Percentiles rank a stretch among this genome's conserved stretches.
phyloP scores from a whole-genome alignment of 1,284 basidiomycete genomes.

The Tetrapyrgos nigripes region DNA sequence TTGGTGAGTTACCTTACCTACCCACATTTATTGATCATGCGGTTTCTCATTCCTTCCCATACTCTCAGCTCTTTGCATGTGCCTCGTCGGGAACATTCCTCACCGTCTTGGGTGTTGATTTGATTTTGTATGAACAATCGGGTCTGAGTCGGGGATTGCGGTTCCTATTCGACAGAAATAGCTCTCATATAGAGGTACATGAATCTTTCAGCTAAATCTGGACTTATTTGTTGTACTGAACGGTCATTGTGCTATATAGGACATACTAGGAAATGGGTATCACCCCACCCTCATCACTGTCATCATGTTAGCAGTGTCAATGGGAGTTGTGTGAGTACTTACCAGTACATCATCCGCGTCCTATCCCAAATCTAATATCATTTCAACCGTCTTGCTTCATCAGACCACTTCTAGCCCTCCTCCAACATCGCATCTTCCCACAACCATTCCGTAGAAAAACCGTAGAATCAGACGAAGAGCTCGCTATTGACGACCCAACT shows the following conservation, averaged over 20 bases:
- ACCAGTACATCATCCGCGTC: neutral
- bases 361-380: neutral
- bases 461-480: constrained; percentile 22
- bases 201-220: neutral
- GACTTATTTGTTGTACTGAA: neutral
- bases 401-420: constrained; percentile 45
- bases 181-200: constrained; percentile 56
- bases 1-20: constrained; percentile 50
- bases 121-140: constrained; percentile 59
- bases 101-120: constrained; percentile 57
- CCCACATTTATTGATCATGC: neutral
- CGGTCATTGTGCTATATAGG: constrained; percentile 36
- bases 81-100: constrained; percentile 68
- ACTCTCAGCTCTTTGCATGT: constrained; percentile 51
- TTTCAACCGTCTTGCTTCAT: neutral
- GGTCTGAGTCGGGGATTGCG: constrained; percentile 70
- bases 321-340: constrained; percentile 48
- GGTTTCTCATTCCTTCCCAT: constrained; percentile 11
- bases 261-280: constrained; percentile 52
- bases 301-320: constrained; percentile 52
- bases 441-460: constrained; percentile 38
- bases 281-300: constrained; percentile 50
- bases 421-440: constrained; percentile 48
- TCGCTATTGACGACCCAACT: constrained; percentile 27
- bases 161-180: constrained; percentile 66